Conservation (phyloP, 148 eudicot genomes). For the Fagopyrum homotropicum region DNA sequence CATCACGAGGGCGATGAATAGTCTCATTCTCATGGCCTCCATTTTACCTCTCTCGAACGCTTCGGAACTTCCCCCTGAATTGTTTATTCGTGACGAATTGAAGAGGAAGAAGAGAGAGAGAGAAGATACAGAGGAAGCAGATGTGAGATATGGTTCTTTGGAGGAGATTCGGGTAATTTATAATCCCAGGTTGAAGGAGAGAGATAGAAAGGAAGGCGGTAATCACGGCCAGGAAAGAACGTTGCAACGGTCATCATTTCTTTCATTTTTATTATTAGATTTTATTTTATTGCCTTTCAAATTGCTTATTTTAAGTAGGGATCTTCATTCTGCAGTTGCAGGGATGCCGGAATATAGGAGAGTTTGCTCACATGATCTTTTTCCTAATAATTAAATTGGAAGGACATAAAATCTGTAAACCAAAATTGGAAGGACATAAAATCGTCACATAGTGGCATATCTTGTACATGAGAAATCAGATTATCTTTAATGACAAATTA, state of each 20-base stretch:
- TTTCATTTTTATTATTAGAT: not conserved
- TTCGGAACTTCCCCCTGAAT: not conserved
- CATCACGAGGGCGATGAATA: constrained; percentile 20
- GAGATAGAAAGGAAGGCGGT: not conserved
- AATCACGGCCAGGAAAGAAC: not conserved
- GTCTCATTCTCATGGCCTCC: constrained; percentile 35
- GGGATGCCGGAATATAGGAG: too few species aligned
- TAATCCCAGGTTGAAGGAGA: not conserved
- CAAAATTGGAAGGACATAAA: too few species aligned
- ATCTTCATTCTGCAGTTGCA: too few species aligned
- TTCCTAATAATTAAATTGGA: too few species aligned
- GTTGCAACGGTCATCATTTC: not conserved
- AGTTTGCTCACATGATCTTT: too few species aligned
- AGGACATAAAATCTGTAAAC: too few species aligned
- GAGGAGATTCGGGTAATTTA: not conserved
- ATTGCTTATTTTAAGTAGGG: not conserved
- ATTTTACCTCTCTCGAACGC: constrained; percentile 7
- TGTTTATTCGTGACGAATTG: not conserved
- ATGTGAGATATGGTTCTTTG: not conserved
- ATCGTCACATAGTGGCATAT: too few species aligned
- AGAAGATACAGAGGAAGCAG: not conserved
- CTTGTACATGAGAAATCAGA: too few species aligned
- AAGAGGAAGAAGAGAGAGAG: not conserved
- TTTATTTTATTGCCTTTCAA: not conserved
- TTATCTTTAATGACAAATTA: too few species aligned